A percentile compares a stretch with the other conserved stretches of the same genome.
Evolutionary conservation across 441 rosid species (phyloP).

Genomic region (Adansonia grandidieri): DNA sequence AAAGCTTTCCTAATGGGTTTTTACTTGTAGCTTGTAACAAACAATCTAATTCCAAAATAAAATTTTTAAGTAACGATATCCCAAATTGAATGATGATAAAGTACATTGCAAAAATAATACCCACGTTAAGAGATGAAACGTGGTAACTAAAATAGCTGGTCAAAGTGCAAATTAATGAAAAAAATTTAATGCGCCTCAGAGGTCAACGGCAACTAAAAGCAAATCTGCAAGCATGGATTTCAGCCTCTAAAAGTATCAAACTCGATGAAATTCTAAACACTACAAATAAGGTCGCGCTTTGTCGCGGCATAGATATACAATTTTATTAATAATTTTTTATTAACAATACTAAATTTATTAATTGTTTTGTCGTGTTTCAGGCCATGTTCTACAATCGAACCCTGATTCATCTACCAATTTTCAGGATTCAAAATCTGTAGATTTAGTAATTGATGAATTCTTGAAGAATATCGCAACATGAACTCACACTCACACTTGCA

Average conservation of each 20-base stretch:
- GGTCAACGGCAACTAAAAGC: neutral
- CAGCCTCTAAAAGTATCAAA: too few relatives aligned
- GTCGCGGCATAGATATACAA: too few relatives aligned
- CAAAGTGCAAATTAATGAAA: constrained; percentile 11
- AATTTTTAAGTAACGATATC: neutral
- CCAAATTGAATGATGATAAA: neutral
- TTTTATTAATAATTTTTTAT: too few relatives aligned
- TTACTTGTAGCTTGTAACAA: neutral
- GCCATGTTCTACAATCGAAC: constrained; percentile 30
- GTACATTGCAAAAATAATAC: neutral
- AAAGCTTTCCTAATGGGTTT: too few relatives aligned
- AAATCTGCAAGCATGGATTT: neutral
- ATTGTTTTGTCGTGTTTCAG: constrained; percentile 26
- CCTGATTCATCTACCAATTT: constrained; percentile 35
- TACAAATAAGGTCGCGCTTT: too few relatives aligned
- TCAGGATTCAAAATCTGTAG: neutral
- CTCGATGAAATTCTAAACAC: too few relatives aligned
- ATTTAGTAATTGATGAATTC: constrained; percentile 45
- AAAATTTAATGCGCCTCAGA: neutral
- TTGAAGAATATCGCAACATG: constrained; percentile 47
- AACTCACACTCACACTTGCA: constrained; percentile 63
- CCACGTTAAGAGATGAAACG: constrained; percentile 4
- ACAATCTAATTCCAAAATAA: neutral
- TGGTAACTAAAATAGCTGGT: neutral
- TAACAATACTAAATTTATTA: too few relatives aligned